Conservation (phyloP, 1,284 basidiomycete species). For the Fomitopsis pinicola region DNA sequence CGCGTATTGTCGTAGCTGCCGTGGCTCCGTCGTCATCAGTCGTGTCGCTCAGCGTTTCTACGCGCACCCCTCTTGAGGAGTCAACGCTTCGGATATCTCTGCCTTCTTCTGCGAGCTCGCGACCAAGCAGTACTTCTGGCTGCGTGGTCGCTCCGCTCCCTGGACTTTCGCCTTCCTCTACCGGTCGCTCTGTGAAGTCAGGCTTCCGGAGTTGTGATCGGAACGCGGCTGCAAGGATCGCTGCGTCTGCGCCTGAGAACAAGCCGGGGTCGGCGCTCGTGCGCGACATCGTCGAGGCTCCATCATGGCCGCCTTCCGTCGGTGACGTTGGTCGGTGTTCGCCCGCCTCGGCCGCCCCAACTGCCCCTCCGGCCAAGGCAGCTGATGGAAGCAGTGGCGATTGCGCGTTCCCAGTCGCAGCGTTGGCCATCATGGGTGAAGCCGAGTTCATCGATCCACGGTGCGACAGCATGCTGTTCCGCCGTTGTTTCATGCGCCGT, state of each 20-base stretch:
- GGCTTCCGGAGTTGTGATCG: conserved; percentile 79
- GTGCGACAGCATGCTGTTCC: conserved; percentile 43
- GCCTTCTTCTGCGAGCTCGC: conserved; percentile 78
- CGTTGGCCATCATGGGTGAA: conserved; percentile 75
- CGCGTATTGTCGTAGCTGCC: conserved; percentile 40
- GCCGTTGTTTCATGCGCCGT: conserved; percentile 55
- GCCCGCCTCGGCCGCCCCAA: conserved; percentile 24
- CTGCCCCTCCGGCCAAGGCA: conserved; percentile 22
- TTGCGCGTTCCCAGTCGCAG: conserved; percentile 34
- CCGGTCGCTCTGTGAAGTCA: conserved; percentile 63
- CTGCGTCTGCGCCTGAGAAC: conserved; percentile 78
- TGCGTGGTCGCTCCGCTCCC: conserved; percentile 26
- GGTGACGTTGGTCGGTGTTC: conserved; percentile 35
- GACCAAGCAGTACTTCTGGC: conserved; percentile 46
- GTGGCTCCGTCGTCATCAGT: conserved; percentile 47
- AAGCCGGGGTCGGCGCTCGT: conserved; percentile 52
- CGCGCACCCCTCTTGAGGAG: conserved; percentile 70
- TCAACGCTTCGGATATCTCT: conserved; percentile 76
- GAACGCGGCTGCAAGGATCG: conserved; percentile 86
- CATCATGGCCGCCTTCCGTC: conserved; percentile 49
- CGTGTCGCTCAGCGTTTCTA: conserved; percentile 60
- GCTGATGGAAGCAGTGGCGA: conserved; percentile 44
- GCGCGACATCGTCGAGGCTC: conserved; percentile 63
- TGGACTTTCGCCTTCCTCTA: conserved; percentile 65
- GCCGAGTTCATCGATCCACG: conserved; percentile 73